Conservation (phyloP, 768 basidiomycete genomes). For the Suillus plorans region DNA sequence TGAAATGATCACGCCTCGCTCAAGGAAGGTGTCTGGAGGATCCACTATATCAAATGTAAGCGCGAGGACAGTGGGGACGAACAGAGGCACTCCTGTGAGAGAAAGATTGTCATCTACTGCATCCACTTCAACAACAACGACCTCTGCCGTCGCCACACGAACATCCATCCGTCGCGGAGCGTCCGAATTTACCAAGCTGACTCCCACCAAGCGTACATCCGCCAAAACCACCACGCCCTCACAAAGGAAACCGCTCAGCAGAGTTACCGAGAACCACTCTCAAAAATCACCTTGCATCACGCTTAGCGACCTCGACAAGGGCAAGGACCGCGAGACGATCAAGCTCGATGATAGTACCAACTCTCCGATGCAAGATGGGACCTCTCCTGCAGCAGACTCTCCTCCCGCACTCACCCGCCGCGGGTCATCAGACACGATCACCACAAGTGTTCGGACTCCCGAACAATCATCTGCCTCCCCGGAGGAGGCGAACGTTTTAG, state of each 20-base stretch:
- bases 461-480: conserved; percentile 26
- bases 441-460: conserved; percentile 20
- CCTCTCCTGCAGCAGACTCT: background rate
- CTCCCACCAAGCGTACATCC: conserved; percentile 15
- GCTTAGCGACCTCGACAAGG: conserved; percentile 5
- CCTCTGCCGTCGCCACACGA: conserved; percentile 15
- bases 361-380: background rate
- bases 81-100: conserved; percentile 9
- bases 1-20: conserved; percentile 30
- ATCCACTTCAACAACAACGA: conserved; percentile 9
- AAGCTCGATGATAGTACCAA: background rate
- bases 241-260: conserved; percentile 12
- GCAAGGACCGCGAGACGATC: conserved; percentile 5
- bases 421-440: conserved; percentile 28
- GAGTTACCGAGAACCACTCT: conserved; percentile 10
- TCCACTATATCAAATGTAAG: conserved; percentile 31
- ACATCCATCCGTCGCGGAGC: conserved; percentile 23
- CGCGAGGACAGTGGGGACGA: conserved; percentile 31
- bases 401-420: conserved; percentile 21
- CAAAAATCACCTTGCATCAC: background rate
- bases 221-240: background rate
- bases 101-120: conserved; percentile 23
- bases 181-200: conserved; percentile 19
- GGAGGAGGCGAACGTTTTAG: conserved; percentile 15
- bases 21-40: conserved; percentile 29